phyloP scores from a whole-genome alignment of 202 grass and related monocot genomes.

The Zoysia matrella region DNA sequence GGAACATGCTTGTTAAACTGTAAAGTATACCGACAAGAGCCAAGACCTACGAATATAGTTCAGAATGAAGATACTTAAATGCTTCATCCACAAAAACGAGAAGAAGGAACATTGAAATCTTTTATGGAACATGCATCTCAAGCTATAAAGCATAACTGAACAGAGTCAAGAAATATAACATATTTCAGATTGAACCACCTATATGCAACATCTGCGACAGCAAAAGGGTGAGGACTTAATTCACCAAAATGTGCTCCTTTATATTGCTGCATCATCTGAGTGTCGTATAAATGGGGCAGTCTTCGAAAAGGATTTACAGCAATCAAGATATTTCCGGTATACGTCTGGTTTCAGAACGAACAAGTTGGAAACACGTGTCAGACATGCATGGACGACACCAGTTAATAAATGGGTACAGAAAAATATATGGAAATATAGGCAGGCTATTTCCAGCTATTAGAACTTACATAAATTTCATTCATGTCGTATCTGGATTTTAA shows the following conservation, averaged over 20 bases:
- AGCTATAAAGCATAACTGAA: constrained; percentile 16
- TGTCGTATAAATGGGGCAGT: constrained; percentile 92
- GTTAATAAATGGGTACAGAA: constrained; percentile 2
- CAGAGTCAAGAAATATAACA: constrained; percentile 23
- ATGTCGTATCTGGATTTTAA: constrained; percentile 72
- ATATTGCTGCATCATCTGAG: constrained; percentile 99
- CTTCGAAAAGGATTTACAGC: constrained; percentile 61
- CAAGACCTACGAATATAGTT: not conserved
- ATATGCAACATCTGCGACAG: constrained; percentile 94
- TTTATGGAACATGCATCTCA: constrained; percentile 18
- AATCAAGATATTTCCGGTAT: constrained; percentile 54
- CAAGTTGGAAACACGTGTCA: constrained; percentile 16
- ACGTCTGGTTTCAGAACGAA: constrained; percentile 65
- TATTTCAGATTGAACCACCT: constrained; percentile 68
- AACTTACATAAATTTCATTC: constrained; percentile 98
- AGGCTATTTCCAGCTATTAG: not conserved
- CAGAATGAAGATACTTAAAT: not conserved
- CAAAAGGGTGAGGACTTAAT: constrained; percentile 95
- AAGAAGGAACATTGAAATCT: not conserved
- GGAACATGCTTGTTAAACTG: not conserved
- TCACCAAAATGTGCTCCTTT: constrained; percentile 95
- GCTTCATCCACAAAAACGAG: not conserved
- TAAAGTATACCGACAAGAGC: not conserved
- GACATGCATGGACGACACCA: constrained; percentile 4
- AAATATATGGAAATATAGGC: constrained; percentile 23